These are phyloP conservation scores for Lipomyces spencermartinsiae DNA, from an alignment of 805 yeast genomes.

Conservation along the genomic window DNA sequence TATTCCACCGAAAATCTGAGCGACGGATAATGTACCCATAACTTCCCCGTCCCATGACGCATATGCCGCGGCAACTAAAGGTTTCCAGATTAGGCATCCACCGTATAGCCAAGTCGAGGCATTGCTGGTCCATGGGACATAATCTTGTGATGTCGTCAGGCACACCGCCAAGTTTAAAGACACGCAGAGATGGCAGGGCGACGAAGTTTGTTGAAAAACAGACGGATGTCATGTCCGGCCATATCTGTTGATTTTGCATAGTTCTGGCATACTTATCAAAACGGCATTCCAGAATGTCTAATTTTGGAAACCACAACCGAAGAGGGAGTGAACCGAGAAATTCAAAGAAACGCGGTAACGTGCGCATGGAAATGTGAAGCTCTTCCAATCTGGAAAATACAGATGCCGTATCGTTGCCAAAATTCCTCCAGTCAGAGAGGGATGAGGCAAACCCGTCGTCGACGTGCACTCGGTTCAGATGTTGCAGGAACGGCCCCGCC, in stretches of 20 bases:
- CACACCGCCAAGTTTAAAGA: slow-evolving; percentile 18
- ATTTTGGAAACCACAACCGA: slow-evolving; percentile 17
- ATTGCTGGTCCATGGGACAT: slow-evolving; percentile 30
- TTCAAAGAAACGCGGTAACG: slow-evolving; percentile 22
- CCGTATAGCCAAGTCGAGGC: slow-evolving; percentile 23
- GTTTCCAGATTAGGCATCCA: slow-evolving; percentile 33
- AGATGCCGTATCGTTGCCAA: slow-evolving; percentile 8
- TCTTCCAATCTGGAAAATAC: slow-evolving; percentile 18
- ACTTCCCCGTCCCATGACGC: slow-evolving; percentile 29
- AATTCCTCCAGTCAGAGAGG: slow-evolving; percentile 8
- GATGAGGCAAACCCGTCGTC: slow-evolving; percentile 28
- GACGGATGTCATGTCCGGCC: slow-evolving; percentile 31
- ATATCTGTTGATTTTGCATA: slow-evolving; percentile 11
- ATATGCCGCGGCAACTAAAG: slow-evolving; percentile 23
- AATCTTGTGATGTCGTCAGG: slow-evolving; percentile 4
- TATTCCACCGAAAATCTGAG: slow-evolving; percentile 18
- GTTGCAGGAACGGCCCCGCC: slow-evolving; percentile 12
- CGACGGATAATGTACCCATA: slow-evolving; percentile 27
- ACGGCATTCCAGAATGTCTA: slow-evolving; percentile 17
- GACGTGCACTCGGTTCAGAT: slow-evolving; percentile 5
- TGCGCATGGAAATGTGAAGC: slow-evolving; percentile 21
- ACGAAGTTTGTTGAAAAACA: slow-evolving; percentile 6
- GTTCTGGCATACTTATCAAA: neutral
- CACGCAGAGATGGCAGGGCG: slow-evolving; percentile 23
- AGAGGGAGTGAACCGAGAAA: slow-evolving; percentile 18